Evolutionary conservation across 1,284 basidiomycete genomes (phyloP), one percentile per base, ranked within the genome.

Genomic region (Polyporus tsugae): DNA sequence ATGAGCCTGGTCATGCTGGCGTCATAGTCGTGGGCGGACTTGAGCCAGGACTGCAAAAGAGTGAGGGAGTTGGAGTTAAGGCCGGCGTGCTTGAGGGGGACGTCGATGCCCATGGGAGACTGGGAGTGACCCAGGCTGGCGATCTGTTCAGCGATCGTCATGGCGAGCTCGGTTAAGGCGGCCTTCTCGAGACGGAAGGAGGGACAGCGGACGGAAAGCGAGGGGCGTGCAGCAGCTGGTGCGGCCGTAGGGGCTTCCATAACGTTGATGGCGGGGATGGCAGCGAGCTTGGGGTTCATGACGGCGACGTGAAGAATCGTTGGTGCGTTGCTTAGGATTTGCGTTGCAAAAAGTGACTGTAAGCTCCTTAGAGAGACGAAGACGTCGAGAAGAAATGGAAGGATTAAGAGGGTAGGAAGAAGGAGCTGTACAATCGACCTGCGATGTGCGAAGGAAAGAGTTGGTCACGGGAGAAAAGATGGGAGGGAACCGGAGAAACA

Each of bases 341-440:
- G 71, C 69, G 66, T 72, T 70, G 69, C 67, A 61, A 59, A 59
- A 69, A 72, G 69, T 70, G 71, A 72, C 69, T 72, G 71, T 70
- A 72, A 70, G 71, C 71, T 72, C 71, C 71, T 70, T 62, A 57
- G 9, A 66, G 59, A 49, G 59, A 63, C 59, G 46, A 39, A 59
- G 61, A 42, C 46, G 17, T 49, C 46, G n/a, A 49, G 64, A 62
- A 64, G 67, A 67, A 64, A 57, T 39, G 17, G 22, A 35, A 33
- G 13, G 22, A 55, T 35, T 58, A 65, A 64, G 63, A 70, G 61
- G 55, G 4, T 22, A 52, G 36, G 52, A 66, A 71, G 64, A 65
- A 69, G 69, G 68, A 71, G 70, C 73, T 72, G 69, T 73, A 72
- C 74, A 75, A 75, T 75, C 74, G 74, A 73, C 74, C 74, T 70